Conservation (phyloP, 129 eudicot species). For the Arctium lappa region DNA sequence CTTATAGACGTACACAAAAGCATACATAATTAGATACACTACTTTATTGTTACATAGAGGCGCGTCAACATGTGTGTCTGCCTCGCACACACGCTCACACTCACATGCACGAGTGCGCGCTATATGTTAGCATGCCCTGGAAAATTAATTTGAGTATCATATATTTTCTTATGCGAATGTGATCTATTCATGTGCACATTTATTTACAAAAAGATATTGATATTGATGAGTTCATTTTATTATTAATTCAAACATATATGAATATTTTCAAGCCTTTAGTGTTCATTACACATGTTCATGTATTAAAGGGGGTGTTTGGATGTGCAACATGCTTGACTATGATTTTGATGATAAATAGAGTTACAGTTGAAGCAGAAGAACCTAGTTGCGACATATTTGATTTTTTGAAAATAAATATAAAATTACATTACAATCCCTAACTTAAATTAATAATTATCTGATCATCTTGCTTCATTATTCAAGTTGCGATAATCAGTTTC, state of each 20-base stretch:
- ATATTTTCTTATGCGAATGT: background rate
- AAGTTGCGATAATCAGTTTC: background rate
- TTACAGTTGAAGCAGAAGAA: background rate
- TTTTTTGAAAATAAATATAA: background rate
- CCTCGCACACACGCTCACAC: background rate
- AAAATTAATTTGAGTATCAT: background rate
- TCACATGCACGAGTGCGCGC: background rate
- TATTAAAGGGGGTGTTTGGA: background rate
- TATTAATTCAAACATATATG: background rate
- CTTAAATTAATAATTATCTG: background rate
- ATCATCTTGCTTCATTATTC: background rate
- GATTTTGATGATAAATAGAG: background rate
- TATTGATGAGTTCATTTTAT: conserved; percentile 2
- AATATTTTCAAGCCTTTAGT: conserved; percentile 12
- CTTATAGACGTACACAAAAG: background rate
- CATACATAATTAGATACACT: background rate
- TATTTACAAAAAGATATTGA: conserved; percentile 2
- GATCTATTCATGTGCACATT: conserved; percentile 16
- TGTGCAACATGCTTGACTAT: background rate
- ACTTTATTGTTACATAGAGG: background rate
- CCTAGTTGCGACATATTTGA: background rate
- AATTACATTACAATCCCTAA: background rate
- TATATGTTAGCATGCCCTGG: conserved; percentile 1
- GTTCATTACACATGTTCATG: background rate
- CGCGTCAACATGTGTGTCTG: background rate